Conservation (phyloP, 1,139 yeast genomes). For the Candida sp. region DNA sequence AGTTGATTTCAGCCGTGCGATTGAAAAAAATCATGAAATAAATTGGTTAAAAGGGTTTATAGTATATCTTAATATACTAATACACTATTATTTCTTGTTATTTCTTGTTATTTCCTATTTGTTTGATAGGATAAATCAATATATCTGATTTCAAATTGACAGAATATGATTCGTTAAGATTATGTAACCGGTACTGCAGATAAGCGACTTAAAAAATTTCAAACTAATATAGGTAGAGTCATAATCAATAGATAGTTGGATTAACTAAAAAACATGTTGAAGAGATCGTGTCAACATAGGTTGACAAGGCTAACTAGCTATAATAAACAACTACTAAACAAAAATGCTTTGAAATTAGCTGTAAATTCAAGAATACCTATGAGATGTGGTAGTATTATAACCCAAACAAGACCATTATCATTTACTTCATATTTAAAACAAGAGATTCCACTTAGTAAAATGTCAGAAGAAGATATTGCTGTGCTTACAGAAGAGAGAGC, state of each 20-base stretch:
- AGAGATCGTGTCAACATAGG: not conserved
- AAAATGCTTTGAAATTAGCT: not conserved
- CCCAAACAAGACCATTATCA: not conserved
- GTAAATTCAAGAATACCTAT: not conserved
- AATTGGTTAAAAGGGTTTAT: not conserved
- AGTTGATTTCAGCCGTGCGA: not conserved
- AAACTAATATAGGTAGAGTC: not conserved
- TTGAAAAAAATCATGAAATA: not conserved
- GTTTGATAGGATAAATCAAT: not conserved
- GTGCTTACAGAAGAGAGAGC: conserved; percentile 63
- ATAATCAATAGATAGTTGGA: not conserved
- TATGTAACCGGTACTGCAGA: not conserved
- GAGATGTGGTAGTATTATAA: not conserved
- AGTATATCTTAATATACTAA: not conserved
- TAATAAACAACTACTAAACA: not conserved
- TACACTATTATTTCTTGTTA: not conserved
- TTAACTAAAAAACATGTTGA: not conserved
- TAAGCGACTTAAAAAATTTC: not conserved
- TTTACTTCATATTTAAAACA: not conserved
- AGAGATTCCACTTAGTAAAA: conserved; percentile 6
- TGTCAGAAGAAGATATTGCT: conserved; percentile 42
- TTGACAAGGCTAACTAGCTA: not conserved
- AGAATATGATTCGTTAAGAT: not conserved
- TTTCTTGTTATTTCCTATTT: too few relatives aligned
- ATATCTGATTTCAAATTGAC: not conserved